Percentiles rank a stretch among this genome's conserved stretches.
Conservation (phyloP, 169 alveolate genomes). For the Plasmodium reichenowi region DNA sequence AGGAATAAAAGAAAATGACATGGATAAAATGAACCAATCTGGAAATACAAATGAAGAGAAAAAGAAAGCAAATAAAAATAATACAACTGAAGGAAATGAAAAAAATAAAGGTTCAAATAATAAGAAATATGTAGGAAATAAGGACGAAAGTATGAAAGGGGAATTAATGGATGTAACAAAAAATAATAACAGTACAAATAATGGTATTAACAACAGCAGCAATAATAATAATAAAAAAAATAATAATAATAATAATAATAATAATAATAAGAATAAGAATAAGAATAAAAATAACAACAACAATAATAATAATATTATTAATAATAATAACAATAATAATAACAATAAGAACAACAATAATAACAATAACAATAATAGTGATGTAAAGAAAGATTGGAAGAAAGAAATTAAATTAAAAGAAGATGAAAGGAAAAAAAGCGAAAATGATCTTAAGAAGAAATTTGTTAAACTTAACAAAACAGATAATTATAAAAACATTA, state of each 20-base stretch:
- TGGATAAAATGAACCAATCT: background rate
- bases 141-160: constrained; percentile 1
- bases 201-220: background rate
- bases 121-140: constrained; percentile 14
- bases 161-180: background rate
- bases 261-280: background rate
- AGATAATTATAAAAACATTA: constrained; percentile 50
- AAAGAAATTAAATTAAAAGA: constrained; percentile 50
- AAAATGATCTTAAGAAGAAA: constrained; percentile 65
- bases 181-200: background rate
- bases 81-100: background rate
- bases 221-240: background rate
- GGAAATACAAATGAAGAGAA: background rate
- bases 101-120: constrained; percentile 23
- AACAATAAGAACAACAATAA: background rate
- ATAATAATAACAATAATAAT: background rate
- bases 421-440: constrained; percentile 65
- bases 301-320: background rate
- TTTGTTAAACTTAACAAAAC: constrained; percentile 34
- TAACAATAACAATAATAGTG: background rate
- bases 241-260: constrained; percentile 4
- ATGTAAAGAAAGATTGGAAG: constrained; percentile 35
- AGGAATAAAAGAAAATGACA: constrained; percentile 1
- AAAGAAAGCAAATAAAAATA: background rate
- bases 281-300: background rate